These are phyloP conservation scores for Scedosporium apiospermum DNA, from an alignment of 2,329 filamentous ascomycete genomes.

Conservation along the genomic window DNA sequence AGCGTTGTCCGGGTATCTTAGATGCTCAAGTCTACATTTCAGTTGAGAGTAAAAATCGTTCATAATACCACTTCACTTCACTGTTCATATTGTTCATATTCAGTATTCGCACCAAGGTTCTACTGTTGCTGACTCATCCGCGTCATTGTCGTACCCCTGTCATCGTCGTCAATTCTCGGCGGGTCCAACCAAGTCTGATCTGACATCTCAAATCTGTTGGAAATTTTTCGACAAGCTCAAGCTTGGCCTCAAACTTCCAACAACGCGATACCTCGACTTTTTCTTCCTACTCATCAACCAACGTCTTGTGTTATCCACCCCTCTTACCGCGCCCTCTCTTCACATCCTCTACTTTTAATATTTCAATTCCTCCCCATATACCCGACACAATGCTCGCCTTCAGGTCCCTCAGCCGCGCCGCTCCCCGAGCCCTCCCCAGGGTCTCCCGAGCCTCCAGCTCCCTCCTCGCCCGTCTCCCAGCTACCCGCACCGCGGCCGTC, in stretches of 20 bases:
- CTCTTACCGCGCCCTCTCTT: neutral
- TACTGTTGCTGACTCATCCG: neutral
- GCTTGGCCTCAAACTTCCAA: neutral
- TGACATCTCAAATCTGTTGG: neutral
- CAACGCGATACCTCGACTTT: neutral
- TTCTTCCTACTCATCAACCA: neutral
- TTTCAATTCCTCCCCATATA: constrained; percentile 6
- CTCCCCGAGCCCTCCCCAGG: constrained; percentile 46
- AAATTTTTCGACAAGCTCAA: neutral
- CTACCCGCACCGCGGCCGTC: neutral
- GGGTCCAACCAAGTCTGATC: neutral
- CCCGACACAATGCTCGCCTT: constrained; percentile 57
- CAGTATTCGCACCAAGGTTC: too few relatives aligned
- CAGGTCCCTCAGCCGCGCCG: constrained; percentile 54
- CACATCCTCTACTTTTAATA: constrained; percentile 10
- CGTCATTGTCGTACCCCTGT: neutral
- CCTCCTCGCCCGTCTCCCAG: neutral
- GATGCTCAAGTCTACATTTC: neutral
- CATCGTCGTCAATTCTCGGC: neutral
- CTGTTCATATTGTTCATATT: too few relatives aligned
- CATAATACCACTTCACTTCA: neutral
- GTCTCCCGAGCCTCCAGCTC: neutral
- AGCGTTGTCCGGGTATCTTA: neutral
- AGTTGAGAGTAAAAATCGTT: neutral
- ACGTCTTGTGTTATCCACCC: neutral